phyloP scores from a whole-genome alignment of 2,329 filamentous ascomycete species.

The Colletotrichum lini region DNA sequence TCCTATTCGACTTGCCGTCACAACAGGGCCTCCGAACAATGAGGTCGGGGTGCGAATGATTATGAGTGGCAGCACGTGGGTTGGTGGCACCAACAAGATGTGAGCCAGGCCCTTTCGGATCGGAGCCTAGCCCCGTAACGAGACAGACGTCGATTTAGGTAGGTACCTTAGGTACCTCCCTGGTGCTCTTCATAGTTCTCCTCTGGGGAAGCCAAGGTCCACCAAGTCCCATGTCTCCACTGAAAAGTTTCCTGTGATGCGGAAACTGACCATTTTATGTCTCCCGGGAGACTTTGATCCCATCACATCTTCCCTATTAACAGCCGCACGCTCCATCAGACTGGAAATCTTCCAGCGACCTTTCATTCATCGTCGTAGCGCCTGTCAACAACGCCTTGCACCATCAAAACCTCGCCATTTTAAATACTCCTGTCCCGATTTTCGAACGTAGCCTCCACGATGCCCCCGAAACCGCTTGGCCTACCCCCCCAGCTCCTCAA shows the following conservation, averaged over 20 bases:
- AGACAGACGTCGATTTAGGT: neutral
- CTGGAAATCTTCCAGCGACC: neutral
- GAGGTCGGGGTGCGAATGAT: neutral
- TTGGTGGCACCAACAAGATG: neutral
- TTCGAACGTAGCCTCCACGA: constrained; percentile 31
- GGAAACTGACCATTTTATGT: neutral
- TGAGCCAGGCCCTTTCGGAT: neutral
- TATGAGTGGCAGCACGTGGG: neutral
- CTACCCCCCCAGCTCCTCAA: constrained; percentile 61
- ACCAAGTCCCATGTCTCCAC: neutral
- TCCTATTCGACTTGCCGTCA: neutral
- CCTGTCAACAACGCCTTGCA: neutral
- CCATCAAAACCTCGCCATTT: neutral
- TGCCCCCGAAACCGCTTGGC: constrained; percentile 55
- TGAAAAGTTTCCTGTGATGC: constrained; percentile 24
- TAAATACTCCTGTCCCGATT: neutral
- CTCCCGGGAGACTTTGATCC: neutral
- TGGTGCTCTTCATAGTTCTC: neutral
- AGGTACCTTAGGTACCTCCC: neutral
- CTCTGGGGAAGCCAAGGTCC: neutral
- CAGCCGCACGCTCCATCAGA: neutral
- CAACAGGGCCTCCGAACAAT: neutral
- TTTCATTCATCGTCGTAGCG: too few relatives aligned
- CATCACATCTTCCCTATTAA: neutral
- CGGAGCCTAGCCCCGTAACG: neutral